phyloP scores from a whole-genome alignment of 2,329 filamentous ascomycete species.

The Penicillium sp. region DNA sequence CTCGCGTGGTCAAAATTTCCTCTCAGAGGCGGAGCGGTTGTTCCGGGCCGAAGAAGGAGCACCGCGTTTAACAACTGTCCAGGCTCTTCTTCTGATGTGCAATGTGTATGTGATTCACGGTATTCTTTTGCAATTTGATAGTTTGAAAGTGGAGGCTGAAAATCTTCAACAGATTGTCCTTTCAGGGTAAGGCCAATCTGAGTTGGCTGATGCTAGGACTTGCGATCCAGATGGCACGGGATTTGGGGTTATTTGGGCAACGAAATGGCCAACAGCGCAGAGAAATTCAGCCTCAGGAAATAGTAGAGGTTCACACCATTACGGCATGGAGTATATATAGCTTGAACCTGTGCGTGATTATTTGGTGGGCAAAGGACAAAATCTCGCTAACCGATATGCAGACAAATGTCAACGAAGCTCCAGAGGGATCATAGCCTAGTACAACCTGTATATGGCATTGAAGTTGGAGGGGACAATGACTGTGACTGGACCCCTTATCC shows the following conservation, averaged over 20 bases:
- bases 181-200: conserved; percentile 26
- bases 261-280: conserved; percentile 4
- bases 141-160: conserved; percentile 14
- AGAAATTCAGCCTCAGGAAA: conserved; percentile 13
- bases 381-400: conserved; percentile 15
- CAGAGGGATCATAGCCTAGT: conserved; percentile 20
- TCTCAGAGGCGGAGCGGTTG: conserved; percentile 36
- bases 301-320: conserved; percentile 22
- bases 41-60: conserved; percentile 38
- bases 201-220: conserved; percentile 35
- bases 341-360: conserved; percentile 28
- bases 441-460: conserved; percentile 18
- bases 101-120: conserved; percentile 26
- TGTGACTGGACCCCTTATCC: conserved; percentile 36
- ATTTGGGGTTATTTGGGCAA: conserved; percentile 29
- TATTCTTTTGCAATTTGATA: not conserved
- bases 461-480: conserved; percentile 15
- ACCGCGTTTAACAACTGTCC: conserved; percentile 35
- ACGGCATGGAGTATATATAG: conserved; percentile 35
- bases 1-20: conserved; percentile 36
- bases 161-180: conserved; percentile 23
- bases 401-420: conserved; percentile 31
- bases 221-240: conserved; percentile 33
- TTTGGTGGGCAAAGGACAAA: not conserved
- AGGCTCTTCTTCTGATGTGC: conserved; percentile 37